These are phyloP conservation scores for Pseudogymnoascus sp. DNA, from an alignment of 2,329 filamentous ascomycete genomes.

Conservation along the genomic window DNA sequence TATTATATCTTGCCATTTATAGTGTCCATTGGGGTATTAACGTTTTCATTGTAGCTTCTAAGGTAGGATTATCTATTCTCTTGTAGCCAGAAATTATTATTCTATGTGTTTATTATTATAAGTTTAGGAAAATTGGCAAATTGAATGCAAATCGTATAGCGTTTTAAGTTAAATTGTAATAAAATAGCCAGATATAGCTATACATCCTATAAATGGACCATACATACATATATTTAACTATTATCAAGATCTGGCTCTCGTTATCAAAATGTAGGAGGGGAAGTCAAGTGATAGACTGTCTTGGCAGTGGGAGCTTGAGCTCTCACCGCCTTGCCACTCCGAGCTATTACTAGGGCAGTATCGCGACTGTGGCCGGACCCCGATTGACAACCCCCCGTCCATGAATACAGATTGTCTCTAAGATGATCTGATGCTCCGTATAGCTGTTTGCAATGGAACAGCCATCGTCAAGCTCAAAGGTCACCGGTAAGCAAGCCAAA, in stretches of 20 bases:
- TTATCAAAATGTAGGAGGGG: neutral
- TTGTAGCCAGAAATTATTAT: neutral
- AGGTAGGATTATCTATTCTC: neutral
- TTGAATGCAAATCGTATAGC: neutral
- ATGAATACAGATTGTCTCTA: slow-evolving; percentile 4
- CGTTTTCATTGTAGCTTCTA: neutral
- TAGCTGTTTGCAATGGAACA: slow-evolving; percentile 49
- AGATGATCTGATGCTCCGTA: slow-evolving; percentile 1
- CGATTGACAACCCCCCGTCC: slow-evolving; percentile 3
- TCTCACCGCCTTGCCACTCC: slow-evolving; percentile 2
- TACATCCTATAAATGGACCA: neutral
- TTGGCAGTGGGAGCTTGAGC: slow-evolving; percentile 1
- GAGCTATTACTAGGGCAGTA: slow-evolving; percentile 4
- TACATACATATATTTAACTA: too few relatives aligned
- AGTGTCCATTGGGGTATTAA: neutral
- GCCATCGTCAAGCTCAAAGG: slow-evolving; percentile 64
- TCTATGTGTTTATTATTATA: neutral
- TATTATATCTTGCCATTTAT: neutral
- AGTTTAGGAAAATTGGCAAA: neutral
- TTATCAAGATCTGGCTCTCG: neutral
- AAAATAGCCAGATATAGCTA: neutral
- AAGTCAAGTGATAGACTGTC: neutral
- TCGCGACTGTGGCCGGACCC: slow-evolving; percentile 4
- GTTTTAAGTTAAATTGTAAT: neutral
- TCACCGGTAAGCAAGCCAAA: slow-evolving; percentile 52